Base-by-base conservation (phyloP, 805 yeast genomes). In the Suhomyces xylopsoci region DNA sequence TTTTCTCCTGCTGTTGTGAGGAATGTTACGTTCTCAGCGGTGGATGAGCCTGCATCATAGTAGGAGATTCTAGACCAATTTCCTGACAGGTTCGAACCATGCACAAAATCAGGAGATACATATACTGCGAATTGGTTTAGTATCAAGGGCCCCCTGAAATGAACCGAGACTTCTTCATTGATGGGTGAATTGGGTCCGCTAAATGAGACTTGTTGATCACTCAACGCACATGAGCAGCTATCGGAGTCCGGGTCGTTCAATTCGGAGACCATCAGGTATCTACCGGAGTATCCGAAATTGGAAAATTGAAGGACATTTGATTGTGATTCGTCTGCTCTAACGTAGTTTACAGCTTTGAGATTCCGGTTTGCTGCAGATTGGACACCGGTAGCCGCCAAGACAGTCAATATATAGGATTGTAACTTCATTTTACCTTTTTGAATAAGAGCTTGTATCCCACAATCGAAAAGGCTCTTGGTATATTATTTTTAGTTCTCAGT, bases 111-210 rank as follows among this genome's bases (percentile, higher is more conserved):
- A 3, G 73, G 72, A 14, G 84, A 59, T n/a, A 76, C 74, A 63
- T 84, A 87, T 58, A 72, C 83, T 5, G 83, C 92, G 63, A 87
- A 87, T 60, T 81, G 78, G 54, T 71, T 67, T 62, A 87, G 73
- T 14, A 78, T 70, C 54, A 87, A 65, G 8, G 94, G 94, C 45
- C 94, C 94, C 71, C 94, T 80, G 66, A 87, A 81, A 65, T 87
- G 94, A 14, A 87, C 90, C 3, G 90, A 83, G 24, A 87, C 73
- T 64, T 83, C 91, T 58, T 80, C 84, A 64, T 85, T 72, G 40
- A 87, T 64, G 6, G 94, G 94, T 25, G 90, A 70, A 61, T 84
- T 81, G 20, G 81, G 52, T 22, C 93, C 93, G 8, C 77, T 69
- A 58, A 83, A 82, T 5, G 61, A 26, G 1, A 74, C 68, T 53